Conservation (phyloP, 2,329 filamentous ascomycete species). For the Penicillium sp. region DNA sequence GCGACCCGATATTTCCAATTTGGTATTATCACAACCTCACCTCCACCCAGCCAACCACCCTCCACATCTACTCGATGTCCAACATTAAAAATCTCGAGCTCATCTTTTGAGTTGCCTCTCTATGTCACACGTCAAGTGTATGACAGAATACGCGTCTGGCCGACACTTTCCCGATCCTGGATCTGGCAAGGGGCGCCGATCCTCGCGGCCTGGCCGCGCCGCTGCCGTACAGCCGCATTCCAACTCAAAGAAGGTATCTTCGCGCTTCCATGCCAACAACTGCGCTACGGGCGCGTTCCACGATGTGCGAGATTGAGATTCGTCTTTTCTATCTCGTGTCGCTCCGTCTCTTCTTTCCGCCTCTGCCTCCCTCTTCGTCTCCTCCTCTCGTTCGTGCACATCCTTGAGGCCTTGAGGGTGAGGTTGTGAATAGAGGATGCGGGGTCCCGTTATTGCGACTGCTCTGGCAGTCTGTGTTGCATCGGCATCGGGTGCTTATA, state of each 20-base stretch:
- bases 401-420: conserved; percentile 9
- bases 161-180: not conserved
- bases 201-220: not conserved
- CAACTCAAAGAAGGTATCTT: conserved; percentile 1
- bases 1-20: too few relatives aligned
- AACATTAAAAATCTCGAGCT: too few relatives aligned
- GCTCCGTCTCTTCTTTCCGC: not conserved
- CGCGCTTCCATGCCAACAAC: conserved; percentile 12
- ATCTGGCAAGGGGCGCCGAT: conserved; percentile 14
- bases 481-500: conserved; percentile 15
- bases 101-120: too few relatives aligned
- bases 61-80: too few relatives aligned
- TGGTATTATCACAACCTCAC: too few relatives aligned
- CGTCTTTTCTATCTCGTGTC: not conserved
- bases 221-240: conserved; percentile 14
- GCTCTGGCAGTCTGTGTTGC: conserved; percentile 11
- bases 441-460: conserved; percentile 10
- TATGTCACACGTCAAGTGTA: too few relatives aligned
- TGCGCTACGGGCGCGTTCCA: too few relatives aligned
- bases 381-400: not conserved
- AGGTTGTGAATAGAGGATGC: conserved; percentile 17
- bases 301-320: too few relatives aligned
- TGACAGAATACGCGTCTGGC: not conserved
- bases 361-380: not conserved
- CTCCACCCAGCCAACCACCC: too few relatives aligned